These are phyloP conservation scores for Linum lewisii DNA, from an alignment of 345 rosid species.

Conservation along the genomic window DNA sequence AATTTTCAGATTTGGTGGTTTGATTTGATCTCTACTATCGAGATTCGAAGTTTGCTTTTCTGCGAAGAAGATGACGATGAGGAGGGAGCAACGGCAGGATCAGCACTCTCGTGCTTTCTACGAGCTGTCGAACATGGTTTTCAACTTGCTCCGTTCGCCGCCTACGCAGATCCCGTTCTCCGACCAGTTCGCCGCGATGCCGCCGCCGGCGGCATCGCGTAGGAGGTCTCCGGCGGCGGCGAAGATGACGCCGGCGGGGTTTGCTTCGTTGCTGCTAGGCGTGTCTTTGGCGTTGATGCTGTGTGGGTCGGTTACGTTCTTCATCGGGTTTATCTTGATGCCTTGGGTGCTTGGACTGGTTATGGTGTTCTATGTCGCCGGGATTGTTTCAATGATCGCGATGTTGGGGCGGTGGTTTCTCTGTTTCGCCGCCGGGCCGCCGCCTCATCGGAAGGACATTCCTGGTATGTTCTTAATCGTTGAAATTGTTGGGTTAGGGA, in stretches of 20 bases:
- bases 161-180: constrained; percentile 39
- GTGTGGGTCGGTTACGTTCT: constrained; percentile 89
- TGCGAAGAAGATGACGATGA: constrained; percentile 37
- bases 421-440: constrained; percentile 40
- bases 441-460: constrained; percentile 36
- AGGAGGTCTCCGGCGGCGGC: constrained; percentile 16
- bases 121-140: constrained; percentile 58
- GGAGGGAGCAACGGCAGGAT: constrained; percentile 31
- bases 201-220: constrained; percentile 11
- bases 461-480: constrained; percentile 30
- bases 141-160: constrained; percentile 61
- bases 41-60: background rate
- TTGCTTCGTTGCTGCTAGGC: constrained; percentile 77
- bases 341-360: constrained; percentile 85
- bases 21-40: background rate
- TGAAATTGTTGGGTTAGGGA: background rate
- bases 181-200: constrained; percentile 24
- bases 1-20: background rate
- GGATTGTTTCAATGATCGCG: constrained; percentile 61
- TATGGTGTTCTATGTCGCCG: constrained; percentile 66
- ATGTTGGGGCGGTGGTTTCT: constrained; percentile 54
- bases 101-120: constrained; percentile 41
- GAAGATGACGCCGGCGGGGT: constrained; percentile 72
- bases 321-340: constrained; percentile 83
- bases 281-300: constrained; percentile 67